phyloP scores from a whole-genome alignment of 176 grass and related monocot species.

The Cenchrus americanus region DNA sequence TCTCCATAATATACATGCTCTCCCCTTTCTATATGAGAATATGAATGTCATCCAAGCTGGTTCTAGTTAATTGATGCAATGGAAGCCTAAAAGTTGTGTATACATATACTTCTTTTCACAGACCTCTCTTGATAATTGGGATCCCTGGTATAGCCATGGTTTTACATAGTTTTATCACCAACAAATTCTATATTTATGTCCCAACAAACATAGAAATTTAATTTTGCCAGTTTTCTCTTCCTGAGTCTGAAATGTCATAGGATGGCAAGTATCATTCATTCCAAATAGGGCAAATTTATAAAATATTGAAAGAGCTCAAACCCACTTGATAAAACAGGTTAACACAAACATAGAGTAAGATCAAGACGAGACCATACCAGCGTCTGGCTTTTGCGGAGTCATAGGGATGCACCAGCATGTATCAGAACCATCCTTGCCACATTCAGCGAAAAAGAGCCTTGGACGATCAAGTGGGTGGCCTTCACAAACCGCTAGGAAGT shows the following conservation, averaged over 20 bases:
- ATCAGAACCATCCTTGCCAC: neutral
- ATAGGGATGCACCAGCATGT: neutral
- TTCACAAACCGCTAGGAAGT: constrained; percentile 11
- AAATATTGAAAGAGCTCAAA: neutral
- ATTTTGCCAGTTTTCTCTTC: no score
- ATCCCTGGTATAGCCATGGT: neutral
- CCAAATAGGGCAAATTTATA: no score
- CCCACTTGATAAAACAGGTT: neutral
- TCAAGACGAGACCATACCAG: neutral
- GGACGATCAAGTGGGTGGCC: neutral
- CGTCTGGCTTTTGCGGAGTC: neutral
- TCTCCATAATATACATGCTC: no score
- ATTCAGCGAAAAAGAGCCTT: constrained; percentile 28
- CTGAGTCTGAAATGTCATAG: neutral
- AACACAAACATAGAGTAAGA: neutral
- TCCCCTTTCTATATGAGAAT: no score
- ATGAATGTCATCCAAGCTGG: no score
- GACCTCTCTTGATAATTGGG: no score
- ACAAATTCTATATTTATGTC: no score
- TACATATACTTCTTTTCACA: no score
- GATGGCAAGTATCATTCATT: neutral
- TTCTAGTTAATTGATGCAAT: no score
- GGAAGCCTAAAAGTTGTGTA: no score
- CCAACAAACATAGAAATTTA: no score
- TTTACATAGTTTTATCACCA: no score